Evolutionary conservation across 2,329 filamentous ascomycete genomes (phyloP), one percentile per base, ranked within the genome.

Genomic region (Atkinsonella texensis): DNA sequence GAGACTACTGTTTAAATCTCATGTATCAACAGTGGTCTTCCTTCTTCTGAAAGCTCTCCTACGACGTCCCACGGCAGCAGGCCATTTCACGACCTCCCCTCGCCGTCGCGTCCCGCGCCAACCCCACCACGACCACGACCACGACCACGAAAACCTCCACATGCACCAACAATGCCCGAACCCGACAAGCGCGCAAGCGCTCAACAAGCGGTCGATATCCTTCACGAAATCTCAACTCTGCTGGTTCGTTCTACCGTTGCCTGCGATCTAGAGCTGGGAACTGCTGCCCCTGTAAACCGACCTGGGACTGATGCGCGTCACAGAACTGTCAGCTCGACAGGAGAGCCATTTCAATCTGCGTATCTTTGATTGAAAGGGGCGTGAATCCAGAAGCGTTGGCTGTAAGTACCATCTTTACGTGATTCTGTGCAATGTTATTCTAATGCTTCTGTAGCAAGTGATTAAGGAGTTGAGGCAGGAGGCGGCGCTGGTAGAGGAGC

Each of bases 331-430:
- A 95, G 57, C 82, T 98, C 45, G 90, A 96, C 68, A 83, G 91
- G 33, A 85, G 89, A 50, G 89, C 90, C 18, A 75, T 98, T 17
- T 95, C 90, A 3, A 87, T 96, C 56, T 98, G 93, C 69, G 91
- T 97, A 54, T 95, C 89, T 50, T 79, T 98, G 68, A 94, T 98
- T 60, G 93, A 98, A 70, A 95, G 95, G 63, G 93, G 93, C 13
- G 89, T 97, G 32, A 95, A 95, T 64, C 93, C 93, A 0, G 91
- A 97, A 66, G 93, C 91, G 1, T 74, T 98, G 33, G 90, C 91
- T 23, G 93, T 97, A 77, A 63, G 88, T 15, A 20, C 31, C 39
- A 58, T 50, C 10, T 1, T 33, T 13, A 9, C 7, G n/a, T 15
- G 3, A 23, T 10, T 41, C 17, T 23, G 7, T 28, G 6, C 1